Base-by-base conservation (phyloP, 1,284 basidiomycete genomes). In the Blastosporella zonata region DNA sequence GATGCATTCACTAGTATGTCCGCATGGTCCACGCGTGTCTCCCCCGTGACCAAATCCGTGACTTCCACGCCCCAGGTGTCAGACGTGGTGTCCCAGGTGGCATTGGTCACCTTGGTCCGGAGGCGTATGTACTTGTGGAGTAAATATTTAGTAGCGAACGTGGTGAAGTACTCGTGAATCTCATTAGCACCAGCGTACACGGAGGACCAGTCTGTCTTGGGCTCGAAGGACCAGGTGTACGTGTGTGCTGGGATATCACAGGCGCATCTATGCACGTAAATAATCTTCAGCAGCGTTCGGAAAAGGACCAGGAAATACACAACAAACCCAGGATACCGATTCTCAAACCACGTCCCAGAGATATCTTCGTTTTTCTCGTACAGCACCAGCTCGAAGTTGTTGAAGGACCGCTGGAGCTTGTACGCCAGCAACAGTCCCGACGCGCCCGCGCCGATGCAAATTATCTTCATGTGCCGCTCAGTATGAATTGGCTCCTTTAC, bases 261-360 rank as follows among this genome's bases (percentile, higher is more conserved):
- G 12, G 65, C 65, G 39, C 66, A 67, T 36, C 66, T 66, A 22
- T 3, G 18, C n/a, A n/a, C n/a, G n/a, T n/a, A n/a, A n/a, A n/a
- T n/a, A n/a, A n/a, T n/a, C n/a, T n/a, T n/a, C n/a, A n/a, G n/a
- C n/a, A n/a, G n/a, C n/a, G n/a, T n/a, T n/a, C n/a, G n/a, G n/a
- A n/a, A n/a, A n/a, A n/a, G n/a, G n/a, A 6, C 18, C 15, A 18
- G 17, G 13, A 20, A 35, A 3, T 10, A n/a, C 8, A 4, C 6
- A 20, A 37, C 48, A 12, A 9, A 45, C 48, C 48, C 48, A 12
- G 48, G 48, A 22, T 49, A 49, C 8, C 37, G 18, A 52, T 68
- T 68, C 46, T 67, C 66, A n/a, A 55, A 59, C 66, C 66, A 68
- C 1, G 66, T 67, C 20, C 65, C 65, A 9, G 55, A 54, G 1